Base-by-base conservation (phyloP, 108 stramenopile species). In the Skeletonema marinoi region DNA sequence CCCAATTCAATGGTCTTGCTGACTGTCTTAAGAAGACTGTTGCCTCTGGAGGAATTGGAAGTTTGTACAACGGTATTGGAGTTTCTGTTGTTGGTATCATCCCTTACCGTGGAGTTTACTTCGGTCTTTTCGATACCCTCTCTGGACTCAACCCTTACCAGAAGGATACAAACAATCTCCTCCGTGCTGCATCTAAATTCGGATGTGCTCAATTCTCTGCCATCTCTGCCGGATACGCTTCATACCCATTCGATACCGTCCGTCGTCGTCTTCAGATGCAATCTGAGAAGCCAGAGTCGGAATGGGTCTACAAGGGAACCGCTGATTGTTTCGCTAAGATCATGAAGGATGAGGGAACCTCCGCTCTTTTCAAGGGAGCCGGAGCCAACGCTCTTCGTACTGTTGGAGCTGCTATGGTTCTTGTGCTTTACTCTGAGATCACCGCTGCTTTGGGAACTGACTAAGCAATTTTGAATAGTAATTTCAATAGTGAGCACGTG, bases 201-300 rank as follows among this genome's bases (percentile, higher is more conserved):
- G 86, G 36, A 48, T 97, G 97, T 77, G 99, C 99, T 56, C 99
- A 99, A 83, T 66, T 85, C 32, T 96, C 98, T 51, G 97, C 98
- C 71, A 94, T 96, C 70, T 64, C 86, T 42, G 96, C 98, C 58
- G 98, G 97, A 51, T 96, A 97, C 86, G 95, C 93, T 66, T 98
- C 97, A n/a, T 99, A 99, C 90, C 99, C 99, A 38, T 97, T 99
- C 76, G 99, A 99, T 74, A 99, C 99, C 68, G 90, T 99, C 85
- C 98, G 98, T 85, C 98, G 99, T 88, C 98, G 99, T 88, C 92
- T 99, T 65, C 97, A 98, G 85, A 98, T 98, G 97, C 96, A 99
- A 81, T 96, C 98, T 19, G 96, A 96, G 86, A 98, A 98, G 93
- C 97, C 97, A 74, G 83, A 96, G 86, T 84, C 71, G 10, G 89